Evolutionary conservation across 768 basidiomycete species (phyloP).

Genomic region (Mycena maculata): DNA sequence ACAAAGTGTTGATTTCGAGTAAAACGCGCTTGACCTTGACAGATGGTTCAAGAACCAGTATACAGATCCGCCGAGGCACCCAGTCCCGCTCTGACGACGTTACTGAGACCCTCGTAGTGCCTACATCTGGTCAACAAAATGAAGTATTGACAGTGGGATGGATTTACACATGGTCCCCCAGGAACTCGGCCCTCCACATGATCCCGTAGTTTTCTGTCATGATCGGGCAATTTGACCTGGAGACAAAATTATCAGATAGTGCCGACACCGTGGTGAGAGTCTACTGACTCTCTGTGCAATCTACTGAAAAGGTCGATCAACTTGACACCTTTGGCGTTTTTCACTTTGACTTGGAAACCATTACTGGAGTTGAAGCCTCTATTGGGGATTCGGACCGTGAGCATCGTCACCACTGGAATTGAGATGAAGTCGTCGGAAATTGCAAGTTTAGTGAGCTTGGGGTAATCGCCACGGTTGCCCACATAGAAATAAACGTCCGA

Average conservation of each 20-base stretch:
- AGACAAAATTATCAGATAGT: neutral
- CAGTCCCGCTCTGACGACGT: neutral
- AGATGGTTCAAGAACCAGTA: neutral
- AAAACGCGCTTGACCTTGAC: neutral
- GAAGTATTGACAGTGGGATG: neutral
- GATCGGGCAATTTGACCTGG: neutral
- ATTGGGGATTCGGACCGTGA: neutral
- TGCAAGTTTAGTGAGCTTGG: neutral
- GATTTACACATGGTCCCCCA: neutral
- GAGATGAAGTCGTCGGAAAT: constrained; percentile 14
- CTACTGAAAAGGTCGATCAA: neutral
- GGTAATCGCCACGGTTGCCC: neutral
- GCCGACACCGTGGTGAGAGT: neutral
- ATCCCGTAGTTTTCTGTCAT: neutral
- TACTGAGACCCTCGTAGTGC: neutral
- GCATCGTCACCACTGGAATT: constrained; percentile 4
- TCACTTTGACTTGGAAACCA: neutral
- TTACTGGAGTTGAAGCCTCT: neutral
- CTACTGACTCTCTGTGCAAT: neutral
- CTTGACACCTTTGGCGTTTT: constrained; percentile 6
- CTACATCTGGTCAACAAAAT: neutral
- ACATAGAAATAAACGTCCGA: neutral
- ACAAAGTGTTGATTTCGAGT: neutral
- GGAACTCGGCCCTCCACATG: neutral
- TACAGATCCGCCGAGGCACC: neutral